A percentile compares a stretch with the other conserved stretches of the same genome.
These are phyloP conservation scores for Pseudocercospora ulei DNA, from an alignment of 2,329 filamentous ascomycete species.

Conservation along the genomic window DNA sequence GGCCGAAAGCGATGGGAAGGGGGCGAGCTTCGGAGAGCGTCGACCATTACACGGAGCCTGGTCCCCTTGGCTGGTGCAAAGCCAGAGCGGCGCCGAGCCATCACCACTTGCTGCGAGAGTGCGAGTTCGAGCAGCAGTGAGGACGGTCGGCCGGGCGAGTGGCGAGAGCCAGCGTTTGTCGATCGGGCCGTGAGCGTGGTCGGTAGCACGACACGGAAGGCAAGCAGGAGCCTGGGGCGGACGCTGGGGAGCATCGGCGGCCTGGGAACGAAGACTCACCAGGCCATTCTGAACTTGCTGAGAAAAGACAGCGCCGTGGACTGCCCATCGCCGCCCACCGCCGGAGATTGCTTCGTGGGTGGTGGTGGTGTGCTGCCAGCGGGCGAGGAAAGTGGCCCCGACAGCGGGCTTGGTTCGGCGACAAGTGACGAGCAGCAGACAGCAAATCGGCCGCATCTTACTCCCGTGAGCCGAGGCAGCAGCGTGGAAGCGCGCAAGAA, in stretches of 20 bases:
- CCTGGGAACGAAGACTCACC: slow-evolving; percentile 2
- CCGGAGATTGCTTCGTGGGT: too few species aligned
- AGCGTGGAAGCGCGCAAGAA: too few species aligned
- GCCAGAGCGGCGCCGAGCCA: background rate
- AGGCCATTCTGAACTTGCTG: background rate
- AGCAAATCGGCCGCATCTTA: too few species aligned
- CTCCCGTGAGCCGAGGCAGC: too few species aligned
- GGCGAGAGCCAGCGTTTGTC: background rate
- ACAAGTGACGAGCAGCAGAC: too few species aligned
- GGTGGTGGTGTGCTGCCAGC: too few species aligned
- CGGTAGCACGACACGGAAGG: background rate
- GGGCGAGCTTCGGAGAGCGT: background rate
- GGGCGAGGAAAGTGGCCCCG: too few species aligned
- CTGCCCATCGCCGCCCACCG: background rate
- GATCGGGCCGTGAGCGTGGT: background rate
- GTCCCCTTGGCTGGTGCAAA: background rate
- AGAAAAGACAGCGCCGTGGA: slow-evolving; percentile 1
- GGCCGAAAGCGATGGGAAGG: too few species aligned
- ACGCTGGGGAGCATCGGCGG: slow-evolving; percentile 1
- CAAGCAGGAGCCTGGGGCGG: slow-evolving; percentile 2
- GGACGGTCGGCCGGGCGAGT: background rate
- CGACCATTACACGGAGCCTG: background rate
- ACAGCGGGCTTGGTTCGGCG: too few species aligned
- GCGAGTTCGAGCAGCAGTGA: background rate
- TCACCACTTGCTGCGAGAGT: background rate